Evolutionary conservation across 306 rosid genomes (phyloP).

Genomic region (Biancaea sappan): DNA sequence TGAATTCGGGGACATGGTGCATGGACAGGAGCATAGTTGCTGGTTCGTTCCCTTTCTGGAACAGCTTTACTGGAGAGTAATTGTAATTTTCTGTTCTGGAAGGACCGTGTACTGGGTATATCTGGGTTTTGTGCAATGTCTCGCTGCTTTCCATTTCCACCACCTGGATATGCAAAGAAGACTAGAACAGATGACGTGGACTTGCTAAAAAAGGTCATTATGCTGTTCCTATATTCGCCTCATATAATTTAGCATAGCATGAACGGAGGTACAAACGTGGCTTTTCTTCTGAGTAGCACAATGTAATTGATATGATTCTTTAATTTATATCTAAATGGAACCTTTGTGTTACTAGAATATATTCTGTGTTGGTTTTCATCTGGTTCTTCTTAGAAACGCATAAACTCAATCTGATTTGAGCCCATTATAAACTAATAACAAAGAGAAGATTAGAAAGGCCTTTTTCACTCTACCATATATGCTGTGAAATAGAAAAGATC

Average conservation of each 20-base stretch:
- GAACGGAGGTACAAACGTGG: not conserved
- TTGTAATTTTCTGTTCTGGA: conserved; percentile 47
- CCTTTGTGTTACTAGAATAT: not conserved
- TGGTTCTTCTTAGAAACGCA: not conserved
- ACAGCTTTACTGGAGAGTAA: conserved; percentile 57
- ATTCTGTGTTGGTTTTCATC: not conserved
- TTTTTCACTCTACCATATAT: not conserved
- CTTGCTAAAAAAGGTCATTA: conserved; percentile 69
- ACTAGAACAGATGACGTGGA: conserved; percentile 63
- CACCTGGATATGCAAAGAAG: conserved; percentile 92
- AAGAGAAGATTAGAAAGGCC: not conserved
- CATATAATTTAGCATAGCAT: conserved; percentile 28
- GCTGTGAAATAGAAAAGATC: not conserved
- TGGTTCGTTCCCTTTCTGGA: conserved; percentile 76
- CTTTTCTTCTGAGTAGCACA: conserved; percentile 11
- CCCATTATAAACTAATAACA: conserved; percentile 5
- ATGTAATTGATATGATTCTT: not conserved
- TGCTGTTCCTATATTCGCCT: conserved; percentile 34
- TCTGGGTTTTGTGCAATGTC: conserved; percentile 88
- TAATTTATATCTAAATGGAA: not conserved
- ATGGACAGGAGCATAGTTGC: conserved; percentile 82
- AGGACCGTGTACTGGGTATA: conserved; percentile 48
- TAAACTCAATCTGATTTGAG: not conserved
- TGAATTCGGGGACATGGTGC: conserved; percentile 94
- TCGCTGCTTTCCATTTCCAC: conserved; percentile 98